These are phyloP conservation scores for Stagonosporopsis cucurbitacearum DNA, from an alignment of 2,329 filamentous ascomycete genomes.

Conservation along the genomic window DNA sequence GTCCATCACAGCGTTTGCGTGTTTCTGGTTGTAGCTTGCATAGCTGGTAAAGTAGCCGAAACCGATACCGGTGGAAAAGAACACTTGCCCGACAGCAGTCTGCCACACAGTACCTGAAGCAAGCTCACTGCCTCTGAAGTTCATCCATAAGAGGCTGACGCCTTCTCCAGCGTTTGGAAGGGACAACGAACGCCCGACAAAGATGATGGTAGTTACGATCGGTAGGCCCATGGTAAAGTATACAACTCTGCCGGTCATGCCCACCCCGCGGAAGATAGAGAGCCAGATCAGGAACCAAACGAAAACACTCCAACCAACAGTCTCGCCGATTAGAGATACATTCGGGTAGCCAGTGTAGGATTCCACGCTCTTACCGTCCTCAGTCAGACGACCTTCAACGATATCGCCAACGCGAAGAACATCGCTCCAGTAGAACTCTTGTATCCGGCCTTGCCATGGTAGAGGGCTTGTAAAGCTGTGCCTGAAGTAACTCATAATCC, in stretches of 20 bases:
- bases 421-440: slow-evolving; percentile 60
- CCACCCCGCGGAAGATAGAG: slow-evolving; percentile 65
- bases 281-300: slow-evolving; percentile 67
- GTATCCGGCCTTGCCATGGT: slow-evolving; percentile 59
- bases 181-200: slow-evolving; percentile 62
- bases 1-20: slow-evolving; percentile 66
- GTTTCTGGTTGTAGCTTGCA: slow-evolving; percentile 63
- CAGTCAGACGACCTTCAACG: slow-evolving; percentile 44
- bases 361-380: slow-evolving; percentile 49
- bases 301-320: slow-evolving; percentile 64
- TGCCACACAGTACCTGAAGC: slow-evolving; percentile 63
- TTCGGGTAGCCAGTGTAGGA: slow-evolving; percentile 58
- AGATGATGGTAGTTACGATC: slow-evolving; percentile 63
- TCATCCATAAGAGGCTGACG: slow-evolving; percentile 57
- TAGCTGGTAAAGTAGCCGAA: slow-evolving; percentile 65
- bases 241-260: slow-evolving; percentile 64
- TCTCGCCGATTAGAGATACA: slow-evolving; percentile 60
- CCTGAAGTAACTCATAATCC: slow-evolving; percentile 67
- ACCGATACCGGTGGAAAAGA: slow-evolving; percentile 65
- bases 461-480: slow-evolving; percentile 62
- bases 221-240: slow-evolving; percentile 69
- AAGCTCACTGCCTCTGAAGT: slow-evolving; percentile 59
- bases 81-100: slow-evolving; percentile 66
- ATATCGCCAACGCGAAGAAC: slow-evolving; percentile 58
- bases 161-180: slow-evolving; percentile 62